Percentiles rank a stretch among this genome's conserved stretches.
phyloP scores from a whole-genome alignment of 768 basidiomycete genomes.

The Vishniacozyma victoriae region DNA sequence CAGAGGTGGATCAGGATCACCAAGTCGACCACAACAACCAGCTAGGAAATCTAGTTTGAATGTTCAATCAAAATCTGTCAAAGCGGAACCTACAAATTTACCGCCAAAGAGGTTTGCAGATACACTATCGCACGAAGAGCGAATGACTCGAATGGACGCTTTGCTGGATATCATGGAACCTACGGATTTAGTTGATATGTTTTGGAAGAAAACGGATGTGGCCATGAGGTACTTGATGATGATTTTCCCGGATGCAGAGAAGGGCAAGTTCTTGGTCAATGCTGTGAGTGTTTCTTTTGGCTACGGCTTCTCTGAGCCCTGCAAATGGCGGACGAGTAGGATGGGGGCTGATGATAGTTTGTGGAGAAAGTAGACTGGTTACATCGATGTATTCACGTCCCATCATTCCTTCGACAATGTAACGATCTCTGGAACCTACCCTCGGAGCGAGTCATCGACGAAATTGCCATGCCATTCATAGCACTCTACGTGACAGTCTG shows the following conservation, averaged over 20 bases:
- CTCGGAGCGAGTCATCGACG: constrained; percentile 24
- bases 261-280: constrained; percentile 40
- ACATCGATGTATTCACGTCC: constrained; percentile 45
- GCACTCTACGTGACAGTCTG: constrained; percentile 42
- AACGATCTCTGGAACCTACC: constrained; percentile 46
- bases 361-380: constrained; percentile 46
- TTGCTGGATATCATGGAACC: constrained; percentile 40
- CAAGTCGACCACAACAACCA: no score
- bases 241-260: constrained; percentile 34
- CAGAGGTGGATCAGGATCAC: no score
- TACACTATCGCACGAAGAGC: constrained; percentile 20
- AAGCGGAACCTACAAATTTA: background rate
- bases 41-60: constrained; percentile 8
- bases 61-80: background rate
- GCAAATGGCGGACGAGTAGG: background rate
- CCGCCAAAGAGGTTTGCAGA: background rate
- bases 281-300: constrained; percentile 21
- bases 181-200: constrained; percentile 39
- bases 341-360: constrained; percentile 17
- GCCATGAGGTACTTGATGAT: constrained; percentile 35
- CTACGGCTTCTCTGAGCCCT: background rate
- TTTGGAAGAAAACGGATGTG: constrained; percentile 42
- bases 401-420: constrained; percentile 46
- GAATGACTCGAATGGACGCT: constrained; percentile 22
- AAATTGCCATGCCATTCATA: constrained; percentile 44